Evolutionary conservation across 2,329 filamentous ascomycete genomes (phyloP), one percentile per base, ranked within the genome.

Genomic region (Mariannaea sp.): DNA sequence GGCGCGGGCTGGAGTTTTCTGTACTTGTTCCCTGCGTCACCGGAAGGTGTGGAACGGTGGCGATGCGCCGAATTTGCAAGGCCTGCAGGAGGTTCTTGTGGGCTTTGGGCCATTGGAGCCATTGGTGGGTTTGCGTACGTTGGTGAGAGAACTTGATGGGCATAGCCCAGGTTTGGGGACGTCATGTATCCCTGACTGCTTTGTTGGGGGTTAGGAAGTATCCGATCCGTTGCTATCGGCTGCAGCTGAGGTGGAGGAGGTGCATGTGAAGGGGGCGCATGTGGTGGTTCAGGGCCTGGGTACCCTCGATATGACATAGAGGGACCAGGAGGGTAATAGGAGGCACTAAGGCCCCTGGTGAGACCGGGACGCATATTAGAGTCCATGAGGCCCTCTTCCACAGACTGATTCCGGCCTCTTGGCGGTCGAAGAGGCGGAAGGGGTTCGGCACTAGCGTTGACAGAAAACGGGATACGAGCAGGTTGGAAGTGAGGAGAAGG

Each of bases 1-100:
- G 81, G 81, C 0, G 82, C 82, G 8, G 82, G 82, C 56, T 83
- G 81, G 32, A 85, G 77, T 67, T 82, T 83, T 39, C 81, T 76
- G 62, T 82, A 84, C 61, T 82, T 81, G 19, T 67, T 71, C 20
- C 69, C 68, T 5, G 70, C 72, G 52, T 73, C 70, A 43, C 68
- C 69, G n/a, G 72, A 73, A 43, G 68, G 69, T 26, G 72, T 72
- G 24, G 71, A 73, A 41, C 71, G 68, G 51, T 73, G 71, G 38
- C 68, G 70, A 55, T 72, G 69, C 26, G 60, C 57, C 26, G 68
- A 68, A 46, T 59, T 64, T 10, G 67, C 61, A 30, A 65, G 47
- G 29, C 68, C 70, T 39, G 68, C 68, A 10, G 65, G 65, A 27
- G 69, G 68, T 42, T 68, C 72, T 16, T 71, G 70, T 29, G 71